phyloP scores from a whole-genome alignment of 2,329 filamentous ascomycete species.

The Hymenoscyphus infarciens region DNA sequence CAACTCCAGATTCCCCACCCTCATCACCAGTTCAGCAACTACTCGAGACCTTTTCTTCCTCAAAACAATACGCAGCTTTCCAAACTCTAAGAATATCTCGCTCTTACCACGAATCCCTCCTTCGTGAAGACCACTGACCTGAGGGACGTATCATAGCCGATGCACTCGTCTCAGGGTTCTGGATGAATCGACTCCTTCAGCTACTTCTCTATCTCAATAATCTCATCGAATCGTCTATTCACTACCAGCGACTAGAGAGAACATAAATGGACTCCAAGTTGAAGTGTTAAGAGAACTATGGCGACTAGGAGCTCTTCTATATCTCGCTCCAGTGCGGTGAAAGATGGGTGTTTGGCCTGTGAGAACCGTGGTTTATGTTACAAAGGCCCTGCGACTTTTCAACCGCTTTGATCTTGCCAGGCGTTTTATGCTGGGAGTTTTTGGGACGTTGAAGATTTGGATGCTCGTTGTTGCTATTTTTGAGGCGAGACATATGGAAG shows the following conservation, averaged over 20 bases:
- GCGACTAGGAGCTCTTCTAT: not conserved
- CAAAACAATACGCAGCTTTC: not conserved
- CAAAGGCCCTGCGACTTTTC: not conserved
- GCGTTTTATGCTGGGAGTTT: not conserved
- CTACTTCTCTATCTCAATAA: not conserved
- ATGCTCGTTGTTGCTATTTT: not conserved
- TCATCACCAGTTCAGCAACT: not conserved
- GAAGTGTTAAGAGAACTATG: not conserved
- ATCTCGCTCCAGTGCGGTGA: not conserved
- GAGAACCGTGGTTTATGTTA: not conserved
- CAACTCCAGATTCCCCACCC: not conserved
- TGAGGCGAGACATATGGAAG: not conserved
- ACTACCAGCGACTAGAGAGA: not conserved
- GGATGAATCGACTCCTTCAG: not conserved
- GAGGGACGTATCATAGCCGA: not conserved
- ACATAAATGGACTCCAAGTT: not conserved
- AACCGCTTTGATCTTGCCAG: not conserved
- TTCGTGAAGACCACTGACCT: not conserved
- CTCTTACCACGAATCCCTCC: not conserved
- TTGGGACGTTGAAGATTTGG: not conserved
- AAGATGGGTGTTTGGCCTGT: not conserved
- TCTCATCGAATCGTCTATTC: not conserved
- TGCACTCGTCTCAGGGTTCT: not conserved
- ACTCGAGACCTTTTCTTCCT: not conserved
- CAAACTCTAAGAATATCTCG: not conserved